Evolutionary conservation across 306 rosid genomes (phyloP), one percentile per base, ranked within the genome.

Genomic region (Pueraria montana): DNA sequence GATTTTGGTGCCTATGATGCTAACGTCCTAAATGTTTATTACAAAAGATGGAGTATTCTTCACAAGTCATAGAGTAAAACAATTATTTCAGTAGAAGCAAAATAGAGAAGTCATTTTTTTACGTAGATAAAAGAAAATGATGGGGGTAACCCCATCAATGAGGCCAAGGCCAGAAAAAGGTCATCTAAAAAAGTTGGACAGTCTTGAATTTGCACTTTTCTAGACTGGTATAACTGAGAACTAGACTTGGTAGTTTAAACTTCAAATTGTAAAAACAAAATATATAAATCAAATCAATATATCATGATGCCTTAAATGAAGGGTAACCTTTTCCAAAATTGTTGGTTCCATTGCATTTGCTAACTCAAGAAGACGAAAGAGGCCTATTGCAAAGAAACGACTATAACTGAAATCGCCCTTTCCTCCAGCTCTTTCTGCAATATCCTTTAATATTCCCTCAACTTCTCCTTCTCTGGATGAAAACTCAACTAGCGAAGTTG

Each of bases 361-460:
- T 95, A 96, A 85, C 85, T 96, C 99, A 72, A 94, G 95, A 73
- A 96, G 89, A 40, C 99, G 98, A 74, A 96, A 96, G 66, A 96
- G 94, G 75, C 98, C 98, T 67, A 96, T 87, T 52, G 99, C 99
- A 84, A 96, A 94, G 91, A 96, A 96, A 38, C 98, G 97, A 79
- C 98, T 96, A 84, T 96, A 96, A 81, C 97, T 88, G 87, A 96
- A 96, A 82, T 82, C 89, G 50, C 90, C 92, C 86, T 94, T 91
- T 65, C 92, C 86, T 21, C 90, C 91, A 11, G 97, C 98, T 86
- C 98, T 91, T 84, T 89, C 97, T 72, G 97, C 90, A 83, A 96
- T 94, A 88, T 91, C 93, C 87, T 94, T 94, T 84, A 96, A 70
- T 16, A 78, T 53, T 40, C 90, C 91, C 89, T 96, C 99, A 76